Base-by-base conservation (phyloP, 1,284 basidiomycete species). In the Hemileia vastatrix region DNA sequence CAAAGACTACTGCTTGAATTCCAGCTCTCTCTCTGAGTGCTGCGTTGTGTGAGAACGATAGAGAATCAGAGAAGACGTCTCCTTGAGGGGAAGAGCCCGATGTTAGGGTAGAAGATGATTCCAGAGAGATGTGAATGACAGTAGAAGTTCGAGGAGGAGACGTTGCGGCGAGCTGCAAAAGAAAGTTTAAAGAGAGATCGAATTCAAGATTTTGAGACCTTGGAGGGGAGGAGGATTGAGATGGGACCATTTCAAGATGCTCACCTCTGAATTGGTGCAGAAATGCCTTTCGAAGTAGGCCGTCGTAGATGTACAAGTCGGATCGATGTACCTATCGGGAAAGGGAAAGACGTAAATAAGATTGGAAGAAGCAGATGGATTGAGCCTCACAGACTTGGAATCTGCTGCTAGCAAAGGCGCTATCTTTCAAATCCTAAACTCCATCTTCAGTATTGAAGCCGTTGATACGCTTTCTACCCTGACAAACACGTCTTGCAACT, bases 251-350 rank as follows among this genome's bases (percentile, higher is more conserved):
- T 11, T 9, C 36, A 11, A 15, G 6, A 15, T 40, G 8, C 36
- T 32, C 23, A 68, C 65, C 60, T 64, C 63, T 19, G 57, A 63
- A 27, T 68, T 65, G 21, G 60, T 60, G 61, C 72, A 69, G 54
- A 73, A 72, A 13, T 68, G 27, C 5, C 68, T 65, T 50, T 70
- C 68, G 40, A 74, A 71, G 62, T 65, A 73, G 31, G 67, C 66
- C 36, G 64, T 52, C 0, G 72, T 73, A 3, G 64, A 64, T 6
- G 32, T 61, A 51, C 65, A 63, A 2, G 58, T 27, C 6, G 68
- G 67, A 48, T 72, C 70, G 43, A 72, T 64, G 40, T 67, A 68
- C 36, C 36, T 40, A 27, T 27, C 15, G 36, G 15, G 36, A 40
- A 40, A 40, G 36, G 36, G 15, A 15, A 40, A 40, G 36, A 40